Base-by-base conservation (phyloP, 2,329 filamentous ascomycete genomes). In the Xylariaceae sp. region DNA sequence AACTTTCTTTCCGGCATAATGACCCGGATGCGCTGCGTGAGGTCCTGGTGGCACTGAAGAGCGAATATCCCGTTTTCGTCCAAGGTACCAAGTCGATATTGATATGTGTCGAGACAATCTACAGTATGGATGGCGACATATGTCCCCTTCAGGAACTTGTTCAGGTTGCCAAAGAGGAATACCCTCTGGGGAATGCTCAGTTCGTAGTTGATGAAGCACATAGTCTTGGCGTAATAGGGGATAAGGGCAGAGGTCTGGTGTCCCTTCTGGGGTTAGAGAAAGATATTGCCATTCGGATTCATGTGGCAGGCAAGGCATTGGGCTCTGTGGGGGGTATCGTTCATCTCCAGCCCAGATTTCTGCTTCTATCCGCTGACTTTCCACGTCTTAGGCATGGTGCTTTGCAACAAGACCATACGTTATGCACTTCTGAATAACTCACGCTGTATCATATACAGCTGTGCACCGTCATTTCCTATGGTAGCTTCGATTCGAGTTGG, bases 141-240 rank as follows among this genome's bases (percentile, higher is more conserved):
- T 64, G 62, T 23, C 71, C 70, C 0, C 43, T 74, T 7, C 32
- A 44, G 16, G 65, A 69, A 22, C 53, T 74, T 5, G 51, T 74
- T 1, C 52, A 67, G 0, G 47, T 59, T 8, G 63, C 62, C 2
- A 58, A 67, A 8, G 60, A 67, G 10, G n/a, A 67, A 0, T 62
- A 65, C 3, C 57, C 59, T 1, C 25, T 44, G 0, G 67, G 63
- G 0, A 71, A 69, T 49, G 71, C 65, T 3, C 70, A 77, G 50
- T 69, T 81, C 23, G 61, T 80, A 11, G 67, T 81, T 0, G 78
- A 82, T 49, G 77, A 82, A 49, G 77, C 78, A 0, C 77, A 81
- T 54, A 67, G 70, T 0, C 73, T 67, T 12, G 77, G 77, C 0
- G 63, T 75, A 0, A 69, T 76, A 50, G 77, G 78, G 0, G 64